Percentiles rank a stretch among this genome's conserved stretches.
Conservation (phyloP, 257 asterid genomes). For the Solanum chiquidenum region DNA sequence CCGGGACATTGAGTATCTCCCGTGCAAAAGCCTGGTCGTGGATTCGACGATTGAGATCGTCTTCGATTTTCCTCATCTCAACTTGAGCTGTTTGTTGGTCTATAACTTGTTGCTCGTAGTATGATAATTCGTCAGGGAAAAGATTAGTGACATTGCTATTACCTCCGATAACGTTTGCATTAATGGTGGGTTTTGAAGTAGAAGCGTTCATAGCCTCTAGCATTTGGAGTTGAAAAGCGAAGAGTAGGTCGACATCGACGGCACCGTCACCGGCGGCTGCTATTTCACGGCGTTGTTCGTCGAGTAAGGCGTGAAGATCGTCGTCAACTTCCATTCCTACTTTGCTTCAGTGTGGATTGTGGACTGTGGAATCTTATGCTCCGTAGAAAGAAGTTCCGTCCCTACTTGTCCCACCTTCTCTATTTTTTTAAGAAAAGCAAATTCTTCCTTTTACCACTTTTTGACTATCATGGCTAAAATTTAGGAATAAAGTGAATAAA, state of each 20-base stretch:
- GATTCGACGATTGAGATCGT: constrained; percentile 42
- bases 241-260: constrained; percentile 4
- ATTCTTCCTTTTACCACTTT: not conserved
- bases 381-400: not conserved
- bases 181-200: not conserved
- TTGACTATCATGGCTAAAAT: not conserved
- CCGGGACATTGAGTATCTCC: constrained; percentile 36
- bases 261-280: not conserved
- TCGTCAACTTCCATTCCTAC: constrained; percentile 6
- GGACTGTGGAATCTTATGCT: not conserved
- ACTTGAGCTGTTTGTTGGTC: constrained; percentile 12
- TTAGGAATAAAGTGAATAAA: not conserved
- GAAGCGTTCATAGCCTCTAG: constrained; percentile 36
- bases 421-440: not conserved
- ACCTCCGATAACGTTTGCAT: constrained; percentile 12
- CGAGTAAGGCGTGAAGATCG: constrained; percentile 13
- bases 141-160: not conserved
- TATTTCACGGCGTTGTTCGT: constrained; percentile 19
- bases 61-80: constrained; percentile 16
- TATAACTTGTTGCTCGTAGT: constrained; percentile 19
- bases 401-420: not conserved
- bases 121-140: constrained; percentile 17
- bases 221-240: constrained; percentile 41
- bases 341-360: not conserved
- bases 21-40: constrained; percentile 54